Conservation (phyloP, 2,329 filamentous ascomycete genomes). For the Diaporthe humulicola region DNA sequence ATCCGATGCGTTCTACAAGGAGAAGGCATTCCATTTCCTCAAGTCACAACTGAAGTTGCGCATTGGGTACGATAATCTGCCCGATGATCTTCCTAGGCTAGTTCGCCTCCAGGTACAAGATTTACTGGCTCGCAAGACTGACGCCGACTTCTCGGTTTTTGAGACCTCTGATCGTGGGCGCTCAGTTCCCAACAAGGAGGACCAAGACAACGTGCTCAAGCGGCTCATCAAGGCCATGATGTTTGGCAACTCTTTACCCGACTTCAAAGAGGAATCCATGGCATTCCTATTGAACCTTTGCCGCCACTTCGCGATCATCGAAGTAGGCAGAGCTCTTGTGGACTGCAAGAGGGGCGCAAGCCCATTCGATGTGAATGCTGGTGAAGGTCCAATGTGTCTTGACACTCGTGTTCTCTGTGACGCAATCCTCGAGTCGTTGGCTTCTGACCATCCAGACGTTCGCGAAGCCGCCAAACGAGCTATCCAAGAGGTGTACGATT, state of each 20-base stretch:
- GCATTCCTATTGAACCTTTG: slow-evolving; percentile 84
- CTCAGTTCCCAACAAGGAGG: slow-evolving; percentile 88
- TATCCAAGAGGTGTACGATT: slow-evolving; percentile 82
- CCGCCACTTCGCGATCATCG: slow-evolving; percentile 90
- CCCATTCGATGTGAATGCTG: slow-evolving; percentile 85
- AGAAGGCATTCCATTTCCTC: slow-evolving; percentile 89
- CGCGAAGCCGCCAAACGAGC: slow-evolving; percentile 86
- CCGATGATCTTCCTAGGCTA: slow-evolving; percentile 88
- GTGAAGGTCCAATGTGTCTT: slow-evolving; percentile 88
- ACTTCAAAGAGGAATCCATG: slow-evolving; percentile 82
- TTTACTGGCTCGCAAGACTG: slow-evolving; percentile 78
- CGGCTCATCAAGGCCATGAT: slow-evolving; percentile 91
- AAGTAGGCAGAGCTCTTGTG: slow-evolving; percentile 87
- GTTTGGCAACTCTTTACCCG: slow-evolving; percentile 84
- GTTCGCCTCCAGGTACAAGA: slow-evolving; percentile 93
- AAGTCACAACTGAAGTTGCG: slow-evolving; percentile 91
- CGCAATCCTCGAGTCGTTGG: slow-evolving; percentile 89
- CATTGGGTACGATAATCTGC: slow-evolving; percentile 87
- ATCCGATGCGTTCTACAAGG: slow-evolving; percentile 88
- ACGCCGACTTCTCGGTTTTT: slow-evolving; percentile 78
- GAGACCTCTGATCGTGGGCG: slow-evolving; percentile 83
- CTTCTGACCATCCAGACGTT: slow-evolving; percentile 85
- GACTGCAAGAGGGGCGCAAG: slow-evolving; percentile 82
- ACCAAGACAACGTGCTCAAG: slow-evolving; percentile 85
- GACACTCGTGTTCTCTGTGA: slow-evolving; percentile 91